A percentile compares a stretch with the other conserved stretches of the same genome.
Conservation (phyloP, 2,329 filamentous ascomycete genomes). For the Hypomyces rosellus region DNA sequence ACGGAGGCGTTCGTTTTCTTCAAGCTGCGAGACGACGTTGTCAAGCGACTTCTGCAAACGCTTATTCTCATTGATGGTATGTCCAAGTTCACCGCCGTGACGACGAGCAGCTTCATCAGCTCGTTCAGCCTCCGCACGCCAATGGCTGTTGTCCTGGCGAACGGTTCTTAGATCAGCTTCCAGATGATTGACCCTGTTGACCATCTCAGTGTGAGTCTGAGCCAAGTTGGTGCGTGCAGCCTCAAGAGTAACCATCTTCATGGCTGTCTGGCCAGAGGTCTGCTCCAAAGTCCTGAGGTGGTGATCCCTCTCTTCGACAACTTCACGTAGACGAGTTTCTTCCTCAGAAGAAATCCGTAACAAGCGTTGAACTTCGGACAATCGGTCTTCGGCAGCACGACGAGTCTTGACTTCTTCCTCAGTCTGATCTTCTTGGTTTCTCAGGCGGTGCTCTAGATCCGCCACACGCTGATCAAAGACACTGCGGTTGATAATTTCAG, state of each 20-base stretch:
- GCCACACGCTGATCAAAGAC: slow-evolving; percentile 55
- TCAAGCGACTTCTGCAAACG: slow-evolving; percentile 68
- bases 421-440: slow-evolving; percentile 54
- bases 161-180: slow-evolving; percentile 51
- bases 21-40: slow-evolving; percentile 68
- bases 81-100: slow-evolving; percentile 42
- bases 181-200: slow-evolving; percentile 46
- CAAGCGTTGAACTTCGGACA: slow-evolving; percentile 65
- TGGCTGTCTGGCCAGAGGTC: slow-evolving; percentile 45
- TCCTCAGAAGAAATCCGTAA: slow-evolving; percentile 67
- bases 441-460: slow-evolving; percentile 64
- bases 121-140: slow-evolving; percentile 56
- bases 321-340: slow-evolving; percentile 59
- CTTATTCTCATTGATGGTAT: slow-evolving; percentile 56
- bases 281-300: slow-evolving; percentile 57
- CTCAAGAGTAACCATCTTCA: slow-evolving; percentile 61
- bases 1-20: slow-evolving; percentile 78
- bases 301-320: slow-evolving; percentile 63
- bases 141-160: slow-evolving; percentile 53
- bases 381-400: slow-evolving; percentile 63
- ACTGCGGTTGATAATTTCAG: slow-evolving; percentile 56
- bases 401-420: slow-evolving; percentile 59
- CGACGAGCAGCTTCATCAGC: slow-evolving; percentile 46
- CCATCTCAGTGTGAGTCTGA: slow-evolving; percentile 49
- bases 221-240: slow-evolving; percentile 55